A percentile compares a stretch with the other conserved stretches of the same genome.
Evolutionary conservation across 441 rosid genomes (phyloP).

Genomic region (Erodium trifolium): DNA sequence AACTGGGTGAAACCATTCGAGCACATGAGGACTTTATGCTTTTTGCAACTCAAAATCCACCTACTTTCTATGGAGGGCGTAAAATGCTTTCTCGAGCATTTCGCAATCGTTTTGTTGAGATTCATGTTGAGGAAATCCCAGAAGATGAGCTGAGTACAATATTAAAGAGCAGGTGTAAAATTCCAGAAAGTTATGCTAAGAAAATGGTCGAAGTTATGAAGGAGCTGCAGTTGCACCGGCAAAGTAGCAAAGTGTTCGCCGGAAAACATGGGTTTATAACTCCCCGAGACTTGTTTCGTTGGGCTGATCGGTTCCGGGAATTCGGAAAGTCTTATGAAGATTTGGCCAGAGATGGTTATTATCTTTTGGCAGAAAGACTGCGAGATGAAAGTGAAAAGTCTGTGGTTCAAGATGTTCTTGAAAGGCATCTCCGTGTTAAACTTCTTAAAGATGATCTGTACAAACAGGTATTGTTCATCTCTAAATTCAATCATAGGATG

Average conservation of each 20-base stretch:
- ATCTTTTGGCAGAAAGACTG: conserved; percentile 89
- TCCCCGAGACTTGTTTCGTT: conserved; percentile 94
- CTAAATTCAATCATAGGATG: neutral
- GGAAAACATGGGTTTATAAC: conserved; percentile 99
- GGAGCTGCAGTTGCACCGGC: conserved; percentile 87
- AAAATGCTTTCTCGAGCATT: conserved; percentile 98
- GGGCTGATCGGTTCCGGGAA: conserved; percentile 80
- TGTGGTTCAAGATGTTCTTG: conserved; percentile 74
- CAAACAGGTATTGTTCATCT: conserved; percentile 40
- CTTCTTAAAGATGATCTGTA: conserved; percentile 63
- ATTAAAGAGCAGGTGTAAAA: conserved; percentile 55
- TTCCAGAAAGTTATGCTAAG: conserved; percentile 70
- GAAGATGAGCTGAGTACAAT: conserved; percentile 75
- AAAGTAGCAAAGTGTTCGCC: conserved; percentile 93
- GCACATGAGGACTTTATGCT: conserved; percentile 97
- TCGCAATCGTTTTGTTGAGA: conserved; percentile 96
- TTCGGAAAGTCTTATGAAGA: conserved; percentile 70
- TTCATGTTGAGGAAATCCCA: conserved; percentile 97
- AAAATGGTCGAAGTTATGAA: conserved; percentile 93
- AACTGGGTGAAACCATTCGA: conserved; percentile 57
- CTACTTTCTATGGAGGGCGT: conserved; percentile 93
- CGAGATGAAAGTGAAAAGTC: conserved; percentile 78
- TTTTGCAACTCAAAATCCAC: conserved; percentile 98
- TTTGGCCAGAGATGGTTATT: conserved; percentile 90
- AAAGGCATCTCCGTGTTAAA: conserved; percentile 55